Conservation (phyloP, 345 rosid genomes). For the Brassica cretica region DNA sequence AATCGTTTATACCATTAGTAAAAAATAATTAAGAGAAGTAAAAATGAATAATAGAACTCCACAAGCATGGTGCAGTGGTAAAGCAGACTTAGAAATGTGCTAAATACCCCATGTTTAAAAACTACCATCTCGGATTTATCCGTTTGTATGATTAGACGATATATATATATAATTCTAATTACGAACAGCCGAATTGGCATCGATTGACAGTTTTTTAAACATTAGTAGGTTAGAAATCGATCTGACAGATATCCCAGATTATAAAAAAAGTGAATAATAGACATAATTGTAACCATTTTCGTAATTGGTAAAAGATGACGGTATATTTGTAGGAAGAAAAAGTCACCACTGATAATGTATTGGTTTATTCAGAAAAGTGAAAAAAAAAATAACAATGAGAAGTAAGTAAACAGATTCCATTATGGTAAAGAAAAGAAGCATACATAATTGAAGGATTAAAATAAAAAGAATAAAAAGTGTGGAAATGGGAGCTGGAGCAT, state of each 20-base stretch:
- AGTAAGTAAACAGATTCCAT: background rate
- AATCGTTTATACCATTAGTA: background rate
- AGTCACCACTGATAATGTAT: background rate
- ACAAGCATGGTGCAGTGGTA: too few species aligned
- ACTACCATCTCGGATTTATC: too few species aligned
- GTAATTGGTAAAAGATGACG: background rate
- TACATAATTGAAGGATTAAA: background rate
- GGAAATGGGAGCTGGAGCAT: slow-evolving; percentile 19
- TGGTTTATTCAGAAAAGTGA: background rate
- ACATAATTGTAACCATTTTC: background rate
- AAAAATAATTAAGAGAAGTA: background rate
- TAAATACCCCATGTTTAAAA: too few species aligned
- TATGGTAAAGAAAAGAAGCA: background rate
- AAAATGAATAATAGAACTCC: background rate
- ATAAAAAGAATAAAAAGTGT: background rate
- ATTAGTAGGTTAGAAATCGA: too few species aligned
- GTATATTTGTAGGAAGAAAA: background rate
- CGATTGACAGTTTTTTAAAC: too few species aligned
- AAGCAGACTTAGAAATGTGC: too few species aligned
- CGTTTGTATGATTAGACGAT: too few species aligned
- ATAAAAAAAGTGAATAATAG: background rate
- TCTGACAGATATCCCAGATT: too few species aligned
- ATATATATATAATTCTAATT: too few species aligned
- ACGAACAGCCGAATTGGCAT: too few species aligned
- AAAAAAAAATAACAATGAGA: background rate